Base-by-base conservation (phyloP, 495 filamentous ascomycete species). In the Venustampulla echinocandica region DNA sequence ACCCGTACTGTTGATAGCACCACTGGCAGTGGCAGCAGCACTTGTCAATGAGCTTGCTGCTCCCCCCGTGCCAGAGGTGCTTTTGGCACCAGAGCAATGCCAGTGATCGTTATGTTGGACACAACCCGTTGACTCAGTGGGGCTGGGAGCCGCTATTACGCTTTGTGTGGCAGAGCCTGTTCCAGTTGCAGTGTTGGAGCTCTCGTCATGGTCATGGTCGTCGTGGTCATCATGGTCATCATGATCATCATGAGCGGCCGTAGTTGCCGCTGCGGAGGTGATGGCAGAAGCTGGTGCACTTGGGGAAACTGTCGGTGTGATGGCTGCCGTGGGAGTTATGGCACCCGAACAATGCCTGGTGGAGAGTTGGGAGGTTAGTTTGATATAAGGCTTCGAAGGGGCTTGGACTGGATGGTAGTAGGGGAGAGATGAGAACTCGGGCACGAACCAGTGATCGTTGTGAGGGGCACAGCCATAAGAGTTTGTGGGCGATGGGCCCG, bases 381-480 rank as follows among this genome's bases (percentile, higher is more conserved):
- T n/a, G n/a, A n/a, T n/a, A n/a, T n/a, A n/a, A n/a, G n/a, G n/a
- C n/a, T n/a, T n/a, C n/a, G n/a, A n/a, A n/a, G n/a, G n/a, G n/a
- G n/a, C n/a, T n/a, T n/a, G n/a, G n/a, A n/a, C 17, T 37, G 10
- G 34, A 7, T 59, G 54, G n/a, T 52, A 52, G 40, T 60, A 54
- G 34, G 17, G 17, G 34, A 37, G 34, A 15, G 5, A 37, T 15
- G 34, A 37, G 34, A 18, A 37, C 9, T 37, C 9, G 17, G 14
- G 14, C 7, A 37, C 10, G 10, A 10, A 11, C 59, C 61, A 64
- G 42, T 64, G 61, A 28, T 64, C 59, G 6, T 59, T 57, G 30
- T 64, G 61, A 1, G 59, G 57, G n/a, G 58, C 57, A 44, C 61
- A 64, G 38, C 61, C 61, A 24, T 58, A 36, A 10, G 59, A 62